These are phyloP conservation scores for Chiua sp. DNA, from an alignment of 1,284 basidiomycete species.

Conservation along the genomic window DNA sequence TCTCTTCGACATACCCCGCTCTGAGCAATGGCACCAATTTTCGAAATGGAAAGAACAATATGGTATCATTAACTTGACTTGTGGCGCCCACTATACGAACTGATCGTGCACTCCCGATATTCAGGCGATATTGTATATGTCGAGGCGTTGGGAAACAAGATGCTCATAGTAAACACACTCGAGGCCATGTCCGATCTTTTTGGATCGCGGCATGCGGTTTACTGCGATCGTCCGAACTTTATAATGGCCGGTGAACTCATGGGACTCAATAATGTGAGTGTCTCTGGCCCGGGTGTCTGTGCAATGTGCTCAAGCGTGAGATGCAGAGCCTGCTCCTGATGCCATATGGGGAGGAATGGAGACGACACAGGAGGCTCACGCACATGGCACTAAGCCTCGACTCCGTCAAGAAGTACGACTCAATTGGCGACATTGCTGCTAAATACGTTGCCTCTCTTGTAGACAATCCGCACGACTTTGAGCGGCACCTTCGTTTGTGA, in stretches of 20 bases:
- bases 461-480: slow-evolving; percentile 27
- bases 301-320: background rate
- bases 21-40: slow-evolving; percentile 14
- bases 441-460: slow-evolving; percentile 20
- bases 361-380: slow-evolving; percentile 27
- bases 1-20: slow-evolving; percentile 14
- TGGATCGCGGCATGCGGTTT: slow-evolving; percentile 36
- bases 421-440: slow-evolving; percentile 26
- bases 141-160: slow-evolving; percentile 31
- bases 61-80: slow-evolving; percentile 7
- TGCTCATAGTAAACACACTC: slow-evolving; percentile 41
- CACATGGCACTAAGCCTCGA: slow-evolving; percentile 28
- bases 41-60: slow-evolving; percentile 17
- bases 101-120: background rate
- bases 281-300: background rate
- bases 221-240: slow-evolving; percentile 42
- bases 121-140: slow-evolving; percentile 36
- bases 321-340: slow-evolving; percentile 28
- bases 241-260: slow-evolving; percentile 43
- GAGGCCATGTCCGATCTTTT: slow-evolving; percentile 39
- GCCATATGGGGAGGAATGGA: slow-evolving; percentile 32
- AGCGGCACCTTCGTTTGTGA: slow-evolving; percentile 31
- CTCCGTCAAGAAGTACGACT: slow-evolving; percentile 31
- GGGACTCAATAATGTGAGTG: slow-evolving; percentile 33
- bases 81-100: background rate